A percentile compares a stretch with the other conserved stretches of the same genome.
Evolutionary conservation across 805 yeast genomes (phyloP).

Genomic region (Hanseniaspora meyeri): DNA sequence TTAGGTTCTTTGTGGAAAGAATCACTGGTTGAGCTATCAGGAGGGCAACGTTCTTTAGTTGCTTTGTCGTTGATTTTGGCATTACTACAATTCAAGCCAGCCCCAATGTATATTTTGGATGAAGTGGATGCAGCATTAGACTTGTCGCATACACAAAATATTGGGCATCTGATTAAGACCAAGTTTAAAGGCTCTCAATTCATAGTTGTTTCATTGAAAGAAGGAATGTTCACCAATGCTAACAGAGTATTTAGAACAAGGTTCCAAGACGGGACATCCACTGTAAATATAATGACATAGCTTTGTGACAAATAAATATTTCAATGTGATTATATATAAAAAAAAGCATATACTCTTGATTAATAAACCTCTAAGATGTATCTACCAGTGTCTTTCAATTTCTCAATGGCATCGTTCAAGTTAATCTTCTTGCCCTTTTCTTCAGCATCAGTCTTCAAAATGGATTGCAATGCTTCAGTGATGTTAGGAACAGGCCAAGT

Average conservation of each 20-base stretch:
- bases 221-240: constrained; percentile 97
- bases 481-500: constrained; percentile 99
- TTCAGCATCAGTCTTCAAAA: constrained; percentile 58
- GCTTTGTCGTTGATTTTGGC: constrained; percentile 90
- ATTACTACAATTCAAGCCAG: constrained; percentile 85
- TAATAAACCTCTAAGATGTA: constrained; percentile 88
- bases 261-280: constrained; percentile 93
- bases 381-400: constrained; percentile 82
- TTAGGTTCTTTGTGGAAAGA: constrained; percentile 93
- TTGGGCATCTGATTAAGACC: constrained; percentile 91
- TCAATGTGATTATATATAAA: background rate
- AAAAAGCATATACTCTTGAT: background rate
- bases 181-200: constrained; percentile 92
- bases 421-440: constrained; percentile 57
- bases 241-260: constrained; percentile 85
- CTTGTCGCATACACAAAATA: constrained; percentile 91
- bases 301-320: background rate
- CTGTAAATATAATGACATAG: constrained; percentile 51
- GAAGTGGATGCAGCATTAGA: constrained; percentile 98
- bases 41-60: constrained; percentile 91
- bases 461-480: constrained; percentile 76
- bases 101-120: constrained; percentile 95
- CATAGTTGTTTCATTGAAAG: constrained; percentile 90
- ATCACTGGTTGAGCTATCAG: constrained; percentile 84
- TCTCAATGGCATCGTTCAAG: constrained; percentile 71